phyloP scores from a whole-genome alignment of 75 land plant species.

The Isoetes taiwanensis region DNA sequence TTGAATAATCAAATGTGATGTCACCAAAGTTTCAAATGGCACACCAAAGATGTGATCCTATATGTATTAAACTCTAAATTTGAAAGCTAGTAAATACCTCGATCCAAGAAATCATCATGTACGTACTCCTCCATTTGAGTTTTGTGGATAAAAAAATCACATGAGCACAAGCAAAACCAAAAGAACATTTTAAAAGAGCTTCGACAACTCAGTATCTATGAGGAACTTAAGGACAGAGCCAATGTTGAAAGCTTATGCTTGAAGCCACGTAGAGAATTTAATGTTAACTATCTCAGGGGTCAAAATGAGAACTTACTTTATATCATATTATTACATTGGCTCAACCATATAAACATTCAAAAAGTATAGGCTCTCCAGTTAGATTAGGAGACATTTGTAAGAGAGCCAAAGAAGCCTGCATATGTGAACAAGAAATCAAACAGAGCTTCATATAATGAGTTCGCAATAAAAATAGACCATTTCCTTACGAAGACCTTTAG shows the following conservation, averaged over 20 bases:
- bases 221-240: no score
- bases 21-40: slow-evolving; percentile 77
- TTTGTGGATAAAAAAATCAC: slow-evolving; percentile 28
- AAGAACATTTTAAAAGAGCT: no score
- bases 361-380: slow-evolving; percentile 57
- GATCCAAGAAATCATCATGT: slow-evolving; percentile 70
- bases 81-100: slow-evolving; percentile 30
- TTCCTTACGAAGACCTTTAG: slow-evolving; percentile 33
- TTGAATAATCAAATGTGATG: slow-evolving; percentile 87
- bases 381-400: slow-evolving; percentile 42
- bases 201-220: no score
- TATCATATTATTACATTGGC: slow-evolving; percentile 78
- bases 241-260: no score
- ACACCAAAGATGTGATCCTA: background rate
- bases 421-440: background rate
- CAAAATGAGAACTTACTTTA: slow-evolving; percentile 44
- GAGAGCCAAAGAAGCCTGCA: slow-evolving; percentile 40
- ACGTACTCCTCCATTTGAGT: slow-evolving; percentile 62
- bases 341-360: slow-evolving; percentile 57
- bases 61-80: background rate
- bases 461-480: background rate
- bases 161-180: background rate
- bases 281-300: no score
- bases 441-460: background rate
- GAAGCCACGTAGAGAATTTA: no score